These are phyloP conservation scores for Pisolithus thermaeus DNA, from an alignment of 1,284 basidiomycete genomes.

Conservation along the genomic window DNA sequence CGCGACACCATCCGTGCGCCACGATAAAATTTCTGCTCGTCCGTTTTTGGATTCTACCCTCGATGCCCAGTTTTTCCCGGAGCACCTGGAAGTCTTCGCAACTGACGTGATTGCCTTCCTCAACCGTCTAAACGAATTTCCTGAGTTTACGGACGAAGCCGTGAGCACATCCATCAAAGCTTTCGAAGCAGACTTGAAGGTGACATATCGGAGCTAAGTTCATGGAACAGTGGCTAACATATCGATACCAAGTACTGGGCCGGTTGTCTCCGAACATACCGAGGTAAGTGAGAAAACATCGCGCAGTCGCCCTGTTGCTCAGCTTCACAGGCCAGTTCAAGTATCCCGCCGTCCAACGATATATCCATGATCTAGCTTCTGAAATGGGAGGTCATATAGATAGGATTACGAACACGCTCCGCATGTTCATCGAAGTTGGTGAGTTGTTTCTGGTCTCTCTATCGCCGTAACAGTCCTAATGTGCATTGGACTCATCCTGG, in stretches of 20 bases:
- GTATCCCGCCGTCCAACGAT: conserved; percentile 63
- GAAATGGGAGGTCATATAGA: conserved; percentile 71
- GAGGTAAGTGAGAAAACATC: conserved; percentile 32
- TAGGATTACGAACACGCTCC: conserved; percentile 55
- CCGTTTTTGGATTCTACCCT: conserved; percentile 50
- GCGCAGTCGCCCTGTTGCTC: conserved; percentile 1
- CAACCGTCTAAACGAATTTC: conserved; percentile 66
- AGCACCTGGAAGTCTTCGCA: conserved; percentile 54
- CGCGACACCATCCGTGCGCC: neutral
- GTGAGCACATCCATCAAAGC: conserved; percentile 61
- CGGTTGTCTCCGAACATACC: conserved; percentile 58
- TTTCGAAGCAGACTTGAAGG: conserved; percentile 64
- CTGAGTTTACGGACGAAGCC: conserved; percentile 67
- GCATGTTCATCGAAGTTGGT: conserved; percentile 71
- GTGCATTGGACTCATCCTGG: neutral
- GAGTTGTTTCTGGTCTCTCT: conserved; percentile 16
- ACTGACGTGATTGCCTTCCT: conserved; percentile 58
- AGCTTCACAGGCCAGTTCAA: conserved; percentile 52
- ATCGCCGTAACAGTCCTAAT: neutral
- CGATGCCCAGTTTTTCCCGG: conserved; percentile 59
- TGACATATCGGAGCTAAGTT: conserved; percentile 16
- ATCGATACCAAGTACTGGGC: conserved; percentile 52
- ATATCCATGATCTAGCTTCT: conserved; percentile 61
- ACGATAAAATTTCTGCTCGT: conserved; percentile 40
- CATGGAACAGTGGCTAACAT: neutral